Evolutionary conservation across 257 asterid species (phyloP), one percentile per base, ranked within the genome.

Genomic region (Solanum microdontum): DNA sequence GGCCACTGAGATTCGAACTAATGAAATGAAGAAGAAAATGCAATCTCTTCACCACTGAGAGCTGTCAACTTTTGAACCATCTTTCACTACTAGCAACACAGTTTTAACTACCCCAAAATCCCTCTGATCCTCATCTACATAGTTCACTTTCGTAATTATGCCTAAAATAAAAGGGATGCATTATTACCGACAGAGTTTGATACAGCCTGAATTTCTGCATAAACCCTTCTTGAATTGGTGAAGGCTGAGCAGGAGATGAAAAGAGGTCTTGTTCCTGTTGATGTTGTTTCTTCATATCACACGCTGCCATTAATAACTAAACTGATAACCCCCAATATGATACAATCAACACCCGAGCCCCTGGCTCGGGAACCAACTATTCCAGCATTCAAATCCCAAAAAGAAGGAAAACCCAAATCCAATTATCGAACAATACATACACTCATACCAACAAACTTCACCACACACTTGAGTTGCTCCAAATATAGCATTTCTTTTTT

Each of bases 191-290:
- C 91, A 87, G 93, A 82, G 99, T 96, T 93, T 95, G 95, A 39
- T 95, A 96, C 80, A 96, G 98, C 84, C 98, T 93, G 91, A 96
- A 96, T 93, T 96, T 94, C 94, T 95, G 95, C 95, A 96, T 94
- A 92, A 94, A 90, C 83, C 95, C 94, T 84, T 91, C 94, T 2
- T 92, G 87, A 48, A 88, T 89, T 3, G 92, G 91, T 86, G 88
- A 86, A 70, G 84, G 70, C 40, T 85, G 87, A 86, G 88, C 21
- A 86, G 87, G 90, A 70, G 91, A 88, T 69, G 89, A 85, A 86
- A 87, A 91, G 23, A 84, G 89, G 86, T 30, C 91, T 85, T 87
- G 90, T 80, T 85, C 94, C 86, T 89, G 89, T 45, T 83, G 88
- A 73, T 36, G 70, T 74, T 84, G 84, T 23, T 43, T 85, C 69